A percentile compares a stretch with the other conserved stretches of the same genome.
phyloP scores from a whole-genome alignment of 768 basidiomycete species.

The Tricholoma bakamatsutake region DNA sequence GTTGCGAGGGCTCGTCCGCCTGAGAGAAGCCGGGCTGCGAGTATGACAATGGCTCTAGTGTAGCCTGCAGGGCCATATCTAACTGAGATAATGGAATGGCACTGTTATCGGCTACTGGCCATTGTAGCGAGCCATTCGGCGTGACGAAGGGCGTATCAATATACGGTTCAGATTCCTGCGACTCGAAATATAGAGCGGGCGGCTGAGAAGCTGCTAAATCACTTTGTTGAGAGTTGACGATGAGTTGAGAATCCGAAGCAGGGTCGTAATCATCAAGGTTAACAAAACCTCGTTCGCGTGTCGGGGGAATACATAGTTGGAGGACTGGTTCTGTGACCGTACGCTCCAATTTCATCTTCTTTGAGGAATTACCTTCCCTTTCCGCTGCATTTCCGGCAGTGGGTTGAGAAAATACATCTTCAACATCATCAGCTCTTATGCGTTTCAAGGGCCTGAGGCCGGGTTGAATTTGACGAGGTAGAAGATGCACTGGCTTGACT shows the following conservation, averaged over 20 bases:
- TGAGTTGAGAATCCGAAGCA: conserved; percentile 3
- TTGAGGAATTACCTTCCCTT: conserved; percentile 8
- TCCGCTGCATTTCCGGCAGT: background rate
- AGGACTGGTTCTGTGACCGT: conserved; percentile 28
- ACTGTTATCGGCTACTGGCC: conserved; percentile 26
- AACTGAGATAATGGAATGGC: conserved; percentile 31
- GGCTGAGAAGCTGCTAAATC: conserved; percentile 19
- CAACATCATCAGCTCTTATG: conserved; percentile 20
- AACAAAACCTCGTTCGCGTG: conserved; percentile 19
- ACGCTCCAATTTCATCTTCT: conserved; percentile 25
- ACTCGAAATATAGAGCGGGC: conserved; percentile 25
- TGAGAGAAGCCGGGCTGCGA: conserved; percentile 30
- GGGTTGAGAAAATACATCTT: conserved; percentile 8
- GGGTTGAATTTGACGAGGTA: conserved; percentile 40
- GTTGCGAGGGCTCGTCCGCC: background rate
- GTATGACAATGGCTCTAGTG: conserved; percentile 28
- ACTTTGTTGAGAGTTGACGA: conserved; percentile 17
- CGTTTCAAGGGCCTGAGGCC: conserved; percentile 25
- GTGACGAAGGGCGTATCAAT: conserved; percentile 49
- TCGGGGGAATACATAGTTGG: conserved; percentile 8
- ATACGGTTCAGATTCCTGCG: conserved; percentile 41
- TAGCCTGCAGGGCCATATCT: conserved; percentile 25
- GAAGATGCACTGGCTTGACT: conserved; percentile 43
- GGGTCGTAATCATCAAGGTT: conserved; percentile 19
- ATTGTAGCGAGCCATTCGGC: conserved; percentile 49